Base-by-base conservation (phyloP, 352 stramenopile species). In the Salisapilia sapeloensis region DNA sequence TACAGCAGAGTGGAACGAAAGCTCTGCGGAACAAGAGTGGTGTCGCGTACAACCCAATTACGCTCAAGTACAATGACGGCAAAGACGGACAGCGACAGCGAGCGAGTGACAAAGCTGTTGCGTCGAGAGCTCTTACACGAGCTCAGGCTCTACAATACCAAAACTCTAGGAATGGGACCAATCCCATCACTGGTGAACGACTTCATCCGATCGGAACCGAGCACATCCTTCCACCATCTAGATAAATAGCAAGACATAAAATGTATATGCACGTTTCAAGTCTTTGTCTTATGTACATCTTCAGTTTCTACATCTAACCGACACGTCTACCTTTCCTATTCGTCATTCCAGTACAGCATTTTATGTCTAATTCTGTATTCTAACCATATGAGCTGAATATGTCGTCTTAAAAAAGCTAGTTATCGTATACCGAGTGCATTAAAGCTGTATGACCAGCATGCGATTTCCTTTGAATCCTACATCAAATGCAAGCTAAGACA, bases 41-140 rank as follows among this genome's bases (percentile, higher is more conserved):
- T 8, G 70, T 85, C 25, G 61, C 80, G 11, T 95, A 82, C 64
- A 87, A 95, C 46, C 63, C 64, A 6, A 58, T 93, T 29, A 93
- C 70, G 23, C 56, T 94, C 12, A 64, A 69, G 36, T 94, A 94
- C 53, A 80, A 87, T 30, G 74, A 92, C 38, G 70, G 63, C 25
- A 63, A 75, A 24, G 74, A 92, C 36, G 78, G 78, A 8, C 50
- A 78, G 31, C 63, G 71, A 3, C 50, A 93, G 10, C 40, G 61
- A 37, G 53, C 57, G 25, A 56, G 59, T 11, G 75, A 92, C 52
- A 53, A 64, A 11, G 53, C 61, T 11, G 61, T 89, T 42, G 78
- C 78, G 40, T 55, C 81, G 32, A 63, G 79, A 16, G 81, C 75
- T 3, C 50, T 72, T n/a, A 24, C 66, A n/a, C 59, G 77, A 19